Conservation (phyloP, 208 protist genomes). For the Trypanosoma vivax region DNA sequence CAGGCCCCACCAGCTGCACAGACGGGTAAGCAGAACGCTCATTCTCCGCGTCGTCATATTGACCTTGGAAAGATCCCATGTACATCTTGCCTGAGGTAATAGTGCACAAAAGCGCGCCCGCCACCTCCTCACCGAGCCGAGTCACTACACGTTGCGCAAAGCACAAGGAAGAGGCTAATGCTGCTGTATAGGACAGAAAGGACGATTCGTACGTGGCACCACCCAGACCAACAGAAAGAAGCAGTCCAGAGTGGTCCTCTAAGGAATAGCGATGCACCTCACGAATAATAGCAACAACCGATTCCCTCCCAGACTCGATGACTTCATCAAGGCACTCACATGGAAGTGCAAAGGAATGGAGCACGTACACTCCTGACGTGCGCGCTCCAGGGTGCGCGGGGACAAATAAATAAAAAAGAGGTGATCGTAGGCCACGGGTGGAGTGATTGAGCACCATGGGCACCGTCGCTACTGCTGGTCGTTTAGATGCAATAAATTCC, state of each 20-base stretch:
- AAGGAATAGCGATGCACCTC: constrained; percentile 85
- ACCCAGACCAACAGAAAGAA: constrained; percentile 55
- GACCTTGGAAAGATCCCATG: constrained; percentile 70
- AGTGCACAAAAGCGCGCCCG: constrained; percentile 43
- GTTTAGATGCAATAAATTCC: constrained; percentile 49
- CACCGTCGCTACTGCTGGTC: constrained; percentile 49
- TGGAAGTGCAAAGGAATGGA: constrained; percentile 50
- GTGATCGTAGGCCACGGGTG: constrained; percentile 63
- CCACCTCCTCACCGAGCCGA: constrained; percentile 56
- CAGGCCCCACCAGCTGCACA: constrained; percentile 61
- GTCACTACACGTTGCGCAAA: constrained; percentile 76
- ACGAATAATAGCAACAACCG: constrained; percentile 50
- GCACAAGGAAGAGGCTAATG: constrained; percentile 70
- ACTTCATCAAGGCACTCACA: constrained; percentile 46
- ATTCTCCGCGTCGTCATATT: constrained; percentile 84
- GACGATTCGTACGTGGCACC: constrained; percentile 68
- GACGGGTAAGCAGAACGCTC: constrained; percentile 68
- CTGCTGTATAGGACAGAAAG: constrained; percentile 66
- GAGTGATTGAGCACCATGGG: constrained; percentile 56
- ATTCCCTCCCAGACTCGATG: constrained; percentile 1
- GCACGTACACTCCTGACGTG: constrained; percentile 58
- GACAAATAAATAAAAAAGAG: constrained; percentile 48
- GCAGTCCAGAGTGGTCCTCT: constrained; percentile 72
- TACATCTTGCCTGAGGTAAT: constrained; percentile 60
- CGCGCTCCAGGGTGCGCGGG: constrained; percentile 45